Percentiles rank a stretch among this genome's conserved stretches.
Conservation (phyloP, 805 yeast genomes). For the Martiniozyma abietophila region DNA sequence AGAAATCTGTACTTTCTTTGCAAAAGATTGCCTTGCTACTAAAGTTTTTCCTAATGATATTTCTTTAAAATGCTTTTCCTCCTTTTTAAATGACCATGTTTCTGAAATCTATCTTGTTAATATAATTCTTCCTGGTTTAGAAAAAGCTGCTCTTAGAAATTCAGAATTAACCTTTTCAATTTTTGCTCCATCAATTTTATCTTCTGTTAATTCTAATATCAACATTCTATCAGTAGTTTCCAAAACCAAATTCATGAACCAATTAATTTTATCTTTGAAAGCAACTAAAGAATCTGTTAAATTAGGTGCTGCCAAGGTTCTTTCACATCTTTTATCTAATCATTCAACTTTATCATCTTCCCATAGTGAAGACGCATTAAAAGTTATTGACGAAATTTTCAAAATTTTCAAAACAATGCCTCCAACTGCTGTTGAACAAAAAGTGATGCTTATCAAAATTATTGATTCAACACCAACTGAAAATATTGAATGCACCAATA, state of each 20-base stretch:
- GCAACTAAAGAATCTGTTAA: constrained; percentile 66
- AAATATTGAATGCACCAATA: constrained; percentile 10
- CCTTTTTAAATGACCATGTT: constrained; percentile 10
- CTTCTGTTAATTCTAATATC: constrained; percentile 23
- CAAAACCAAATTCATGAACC: constrained; percentile 36
- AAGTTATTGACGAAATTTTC: constrained; percentile 43
- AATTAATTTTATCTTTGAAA: constrained; percentile 48
- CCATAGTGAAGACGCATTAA: constrained; percentile 22
- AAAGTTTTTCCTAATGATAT: constrained; percentile 14
- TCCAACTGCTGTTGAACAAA: constrained; percentile 56
- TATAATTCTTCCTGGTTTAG: constrained; percentile 42
- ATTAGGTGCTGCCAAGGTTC: constrained; percentile 32
- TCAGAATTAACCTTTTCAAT: constrained; percentile 60
- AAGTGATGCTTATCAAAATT: constrained; percentile 40
- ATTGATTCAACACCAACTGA: constrained; percentile 27
- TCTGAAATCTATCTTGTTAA: constrained; percentile 10
- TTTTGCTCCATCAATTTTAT: constrained; percentile 44
- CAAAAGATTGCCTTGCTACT: constrained; percentile 31
- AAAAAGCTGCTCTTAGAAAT: constrained; percentile 67
- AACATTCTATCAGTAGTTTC: constrained; percentile 35
- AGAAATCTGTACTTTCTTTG: constrained; percentile 22
- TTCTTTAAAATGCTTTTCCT: constrained; percentile 16
- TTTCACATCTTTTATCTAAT: constrained; percentile 18
- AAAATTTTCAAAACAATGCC: constrained; percentile 48
- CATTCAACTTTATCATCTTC: constrained; percentile 12